Evolutionary conservation across 2,329 filamentous ascomycete species (phyloP).

Genomic region (Ascochyta koolunga): DNA sequence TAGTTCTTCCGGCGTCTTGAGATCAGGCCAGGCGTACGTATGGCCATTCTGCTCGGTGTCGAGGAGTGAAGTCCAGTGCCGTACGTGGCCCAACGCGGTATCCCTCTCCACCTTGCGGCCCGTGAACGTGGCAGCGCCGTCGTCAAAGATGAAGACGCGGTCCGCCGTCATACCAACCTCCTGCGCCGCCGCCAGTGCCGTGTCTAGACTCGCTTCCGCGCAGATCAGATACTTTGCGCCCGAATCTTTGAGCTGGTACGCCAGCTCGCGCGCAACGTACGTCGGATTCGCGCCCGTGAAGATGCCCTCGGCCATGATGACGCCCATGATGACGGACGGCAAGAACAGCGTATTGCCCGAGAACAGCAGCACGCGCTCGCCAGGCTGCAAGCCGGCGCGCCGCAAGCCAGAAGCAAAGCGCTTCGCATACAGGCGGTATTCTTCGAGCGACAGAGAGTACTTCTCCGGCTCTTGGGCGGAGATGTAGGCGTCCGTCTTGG

Average conservation of each 20-base stretch:
- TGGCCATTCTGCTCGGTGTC: constrained; percentile 55
- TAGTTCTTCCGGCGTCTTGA: constrained; percentile 55
- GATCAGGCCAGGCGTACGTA: constrained; percentile 68
- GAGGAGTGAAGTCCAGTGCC: constrained; percentile 70
- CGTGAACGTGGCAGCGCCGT: constrained; percentile 54
- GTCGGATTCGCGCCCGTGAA: constrained; percentile 77
- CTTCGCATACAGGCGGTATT: constrained; percentile 73
- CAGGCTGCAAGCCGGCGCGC: constrained; percentile 65
- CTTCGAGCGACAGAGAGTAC: constrained; percentile 67
- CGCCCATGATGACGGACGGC: constrained; percentile 71
- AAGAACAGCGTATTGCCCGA: constrained; percentile 77
- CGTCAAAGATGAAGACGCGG: constrained; percentile 71
- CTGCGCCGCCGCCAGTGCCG: constrained; percentile 69
- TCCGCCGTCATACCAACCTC: constrained; percentile 61
- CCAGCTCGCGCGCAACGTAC: constrained; percentile 73
- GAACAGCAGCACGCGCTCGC: constrained; percentile 76
- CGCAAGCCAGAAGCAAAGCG: constrained; percentile 72
- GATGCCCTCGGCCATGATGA: constrained; percentile 77
- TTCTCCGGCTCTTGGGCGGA: constrained; percentile 71
- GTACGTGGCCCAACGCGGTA: constrained; percentile 49
- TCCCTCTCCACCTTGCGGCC: constrained; percentile 43
- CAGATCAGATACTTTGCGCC: constrained; percentile 71
- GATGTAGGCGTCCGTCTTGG: constrained; percentile 59
- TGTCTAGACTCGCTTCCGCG: constrained; percentile 64
- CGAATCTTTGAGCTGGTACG: constrained; percentile 75